These are phyloP conservation scores for Saraca asoca DNA, from an alignment of 331 rosid species.

Conservation along the genomic window DNA sequence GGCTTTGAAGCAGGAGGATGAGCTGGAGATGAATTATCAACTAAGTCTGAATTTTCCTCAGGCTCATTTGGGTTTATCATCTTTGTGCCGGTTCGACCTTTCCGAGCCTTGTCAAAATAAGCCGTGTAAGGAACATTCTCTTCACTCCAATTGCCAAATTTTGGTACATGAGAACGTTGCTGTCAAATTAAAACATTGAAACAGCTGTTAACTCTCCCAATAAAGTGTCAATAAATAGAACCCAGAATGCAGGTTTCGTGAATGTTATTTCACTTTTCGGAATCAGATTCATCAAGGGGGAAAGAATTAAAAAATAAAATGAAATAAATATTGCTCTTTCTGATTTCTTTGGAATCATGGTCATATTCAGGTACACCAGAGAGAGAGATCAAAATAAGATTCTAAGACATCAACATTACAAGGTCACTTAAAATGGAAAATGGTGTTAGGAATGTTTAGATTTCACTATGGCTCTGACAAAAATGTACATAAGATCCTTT, in stretches of 20 bases:
- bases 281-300: conserved; percentile 1
- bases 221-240: conserved; percentile 26
- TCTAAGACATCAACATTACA: background rate
- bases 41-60: conserved; percentile 55
- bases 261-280: too few relatives aligned
- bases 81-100: conserved; percentile 68
- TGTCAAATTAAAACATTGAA: conserved; percentile 47
- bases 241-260: conserved; percentile 7
- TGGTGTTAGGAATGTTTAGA: background rate
- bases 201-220: conserved; percentile 30
- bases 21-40: conserved; percentile 44
- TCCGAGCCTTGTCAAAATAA: conserved; percentile 85
- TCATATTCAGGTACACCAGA: background rate
- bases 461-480: background rate
- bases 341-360: conserved; percentile 14
- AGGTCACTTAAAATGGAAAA: conserved; percentile 2
- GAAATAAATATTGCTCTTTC: background rate
- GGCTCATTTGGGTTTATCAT: conserved; percentile 91
- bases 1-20: conserved; percentile 49
- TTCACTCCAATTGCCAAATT: conserved; percentile 82
- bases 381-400: background rate
- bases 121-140: conserved; percentile 91
- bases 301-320: background rate
- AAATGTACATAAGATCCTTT: conserved; percentile 10
- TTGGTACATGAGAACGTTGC: conserved; percentile 88